Percentiles rank a stretch among this genome's conserved stretches.
phyloP scores from a whole-genome alignment of 768 basidiomycete species.

The Glaciozyma martinii region DNA sequence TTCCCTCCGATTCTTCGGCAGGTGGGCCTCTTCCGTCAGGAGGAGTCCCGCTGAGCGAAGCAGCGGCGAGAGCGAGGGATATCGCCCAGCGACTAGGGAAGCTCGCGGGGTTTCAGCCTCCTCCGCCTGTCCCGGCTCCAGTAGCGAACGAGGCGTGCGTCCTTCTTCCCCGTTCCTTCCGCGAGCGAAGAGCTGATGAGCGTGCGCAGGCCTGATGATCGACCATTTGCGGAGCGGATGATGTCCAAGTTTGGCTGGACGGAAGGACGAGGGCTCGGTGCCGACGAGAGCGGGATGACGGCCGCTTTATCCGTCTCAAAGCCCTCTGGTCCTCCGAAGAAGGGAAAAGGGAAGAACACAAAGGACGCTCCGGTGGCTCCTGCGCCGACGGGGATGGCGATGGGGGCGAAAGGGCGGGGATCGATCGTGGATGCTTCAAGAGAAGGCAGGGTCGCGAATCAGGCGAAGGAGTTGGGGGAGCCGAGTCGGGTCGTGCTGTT shows the following conservation, averaged over 20 bases:
- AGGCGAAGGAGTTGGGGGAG: slow-evolving; percentile 71
- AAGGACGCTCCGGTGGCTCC: neutral
- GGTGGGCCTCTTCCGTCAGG: neutral
- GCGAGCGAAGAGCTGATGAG: neutral
- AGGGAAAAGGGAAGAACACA: neutral
- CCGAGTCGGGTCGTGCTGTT: slow-evolving; percentile 79
- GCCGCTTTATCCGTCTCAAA: slow-evolving; percentile 66
- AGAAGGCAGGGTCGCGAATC: neutral
- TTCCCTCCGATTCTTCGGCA: neutral
- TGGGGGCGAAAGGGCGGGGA: neutral
- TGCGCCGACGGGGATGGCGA: slow-evolving; percentile 8
- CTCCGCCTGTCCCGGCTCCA: neutral
- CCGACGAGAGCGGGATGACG: slow-evolving; percentile 72
- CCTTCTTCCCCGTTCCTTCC: neutral
- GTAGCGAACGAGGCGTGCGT: neutral
- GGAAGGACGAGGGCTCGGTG: slow-evolving; percentile 84
- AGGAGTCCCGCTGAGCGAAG: slow-evolving; percentile 8
- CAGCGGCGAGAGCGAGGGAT: slow-evolving; percentile 26
- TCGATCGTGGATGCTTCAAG: slow-evolving; percentile 20
- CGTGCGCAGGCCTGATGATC: slow-evolving; percentile 15
- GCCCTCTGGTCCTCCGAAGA: slow-evolving; percentile 2
- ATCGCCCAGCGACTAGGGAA: slow-evolving; percentile 27
- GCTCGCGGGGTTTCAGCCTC: slow-evolving; percentile 10
- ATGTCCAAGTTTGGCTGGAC: slow-evolving; percentile 97
- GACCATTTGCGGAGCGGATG: slow-evolving; percentile 70